A percentile compares a stretch with the other conserved stretches of the same genome.
Conservation (phyloP, 1,284 basidiomycete species). For the Pyrrhoderma noxium region DNA sequence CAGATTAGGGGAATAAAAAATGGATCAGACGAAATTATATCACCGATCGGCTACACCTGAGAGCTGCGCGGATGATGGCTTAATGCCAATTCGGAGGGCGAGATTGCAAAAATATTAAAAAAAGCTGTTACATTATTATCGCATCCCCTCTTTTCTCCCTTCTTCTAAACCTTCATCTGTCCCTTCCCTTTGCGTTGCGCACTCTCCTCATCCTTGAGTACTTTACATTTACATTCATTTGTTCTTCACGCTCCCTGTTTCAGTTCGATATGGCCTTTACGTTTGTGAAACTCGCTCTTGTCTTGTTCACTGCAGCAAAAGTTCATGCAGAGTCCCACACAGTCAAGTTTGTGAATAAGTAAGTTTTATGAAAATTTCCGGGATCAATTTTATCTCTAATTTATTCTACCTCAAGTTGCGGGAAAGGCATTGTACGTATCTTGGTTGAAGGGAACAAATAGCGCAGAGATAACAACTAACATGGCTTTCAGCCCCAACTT, state of each 20-base stretch:
- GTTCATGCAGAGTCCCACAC: constrained; percentile 32
- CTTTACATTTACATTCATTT: background rate
- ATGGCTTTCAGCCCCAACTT: constrained; percentile 26
- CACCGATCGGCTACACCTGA: too few relatives aligned
- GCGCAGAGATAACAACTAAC: constrained; percentile 6
- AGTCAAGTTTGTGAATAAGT: constrained; percentile 33
- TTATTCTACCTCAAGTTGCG: constrained; percentile 25
- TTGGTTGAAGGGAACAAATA: background rate
- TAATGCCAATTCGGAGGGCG: too few relatives aligned
- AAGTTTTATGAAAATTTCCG: constrained; percentile 13
- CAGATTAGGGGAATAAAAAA: too few relatives aligned
- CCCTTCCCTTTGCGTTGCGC: background rate
- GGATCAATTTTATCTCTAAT: background rate
- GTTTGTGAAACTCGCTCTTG: constrained; percentile 24
- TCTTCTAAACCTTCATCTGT: constrained; percentile 3
- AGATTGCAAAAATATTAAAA: too few relatives aligned
- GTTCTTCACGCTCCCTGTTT: constrained; percentile 9
- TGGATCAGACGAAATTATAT: too few relatives aligned
- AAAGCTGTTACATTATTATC: background rate
- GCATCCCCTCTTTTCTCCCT: constrained; percentile 2
- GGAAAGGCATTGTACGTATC: constrained; percentile 30
- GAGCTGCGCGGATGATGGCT: too few relatives aligned
- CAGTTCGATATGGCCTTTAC: constrained; percentile 26
- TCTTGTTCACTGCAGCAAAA: constrained; percentile 22
- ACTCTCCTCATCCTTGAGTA: background rate